phyloP scores from a whole-genome alignment of 108 stramenopile species.

The Cyclostephanos tholiformis region DNA sequence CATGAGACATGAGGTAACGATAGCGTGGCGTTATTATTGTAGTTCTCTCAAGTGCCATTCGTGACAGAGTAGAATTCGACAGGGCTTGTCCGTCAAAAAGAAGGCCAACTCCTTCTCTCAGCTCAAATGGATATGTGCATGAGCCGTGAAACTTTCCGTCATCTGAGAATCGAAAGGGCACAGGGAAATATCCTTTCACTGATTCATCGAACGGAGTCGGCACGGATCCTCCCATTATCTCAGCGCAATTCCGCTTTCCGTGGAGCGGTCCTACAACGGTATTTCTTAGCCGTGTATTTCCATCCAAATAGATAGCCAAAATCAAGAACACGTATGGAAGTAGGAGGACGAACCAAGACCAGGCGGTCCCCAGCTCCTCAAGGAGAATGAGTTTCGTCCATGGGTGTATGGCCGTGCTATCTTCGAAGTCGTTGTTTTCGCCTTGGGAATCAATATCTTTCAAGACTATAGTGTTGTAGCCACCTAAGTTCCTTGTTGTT shows the following conservation, averaged over 20 bases:
- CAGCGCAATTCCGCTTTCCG: constrained; percentile 32
- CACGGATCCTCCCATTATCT: constrained; percentile 19
- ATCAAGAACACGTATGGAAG: constrained; percentile 69
- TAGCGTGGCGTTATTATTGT: constrained; percentile 45
- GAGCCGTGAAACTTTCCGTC: constrained; percentile 9
- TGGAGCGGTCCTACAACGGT: constrained; percentile 45
- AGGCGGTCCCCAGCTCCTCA: constrained; percentile 79
- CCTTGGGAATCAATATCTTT: constrained; percentile 37
- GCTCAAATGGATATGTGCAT: constrained; percentile 48
- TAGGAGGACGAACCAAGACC: constrained; percentile 72
- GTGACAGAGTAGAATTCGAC: constrained; percentile 9
- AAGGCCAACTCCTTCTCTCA: constrained; percentile 47
- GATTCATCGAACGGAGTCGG: constrained; percentile 34
- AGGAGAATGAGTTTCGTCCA: constrained; percentile 78
- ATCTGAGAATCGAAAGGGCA: constrained; percentile 35
- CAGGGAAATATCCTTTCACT: constrained; percentile 43
- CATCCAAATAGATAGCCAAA: constrained; percentile 57
- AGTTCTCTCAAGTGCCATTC: constrained; percentile 4
- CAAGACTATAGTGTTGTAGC: constrained; percentile 31
- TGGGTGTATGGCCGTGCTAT: constrained; percentile 40
- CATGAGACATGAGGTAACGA: constrained; percentile 51
- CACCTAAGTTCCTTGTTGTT: neutral
- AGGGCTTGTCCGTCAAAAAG: constrained; percentile 26
- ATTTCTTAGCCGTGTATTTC: constrained; percentile 41
- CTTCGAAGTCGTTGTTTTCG: constrained; percentile 15